Conservation (phyloP, 805 yeast genomes). For the Suhomyces vadensis region DNA sequence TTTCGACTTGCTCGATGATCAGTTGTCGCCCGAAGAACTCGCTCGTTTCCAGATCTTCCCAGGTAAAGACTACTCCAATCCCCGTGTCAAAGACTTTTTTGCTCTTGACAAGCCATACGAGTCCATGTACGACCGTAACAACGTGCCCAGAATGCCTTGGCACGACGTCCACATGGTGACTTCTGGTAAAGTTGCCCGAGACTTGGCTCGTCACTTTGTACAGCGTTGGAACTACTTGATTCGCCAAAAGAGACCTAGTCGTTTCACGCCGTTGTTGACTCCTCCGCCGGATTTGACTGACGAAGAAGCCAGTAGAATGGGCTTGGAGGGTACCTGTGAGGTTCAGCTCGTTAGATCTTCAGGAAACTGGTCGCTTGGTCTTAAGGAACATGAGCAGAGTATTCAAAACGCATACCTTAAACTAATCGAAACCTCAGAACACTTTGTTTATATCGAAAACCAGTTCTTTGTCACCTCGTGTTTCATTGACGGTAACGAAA, state of each 20-base stretch:
- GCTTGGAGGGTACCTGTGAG: constrained; percentile 84
- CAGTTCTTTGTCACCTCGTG: constrained; percentile 95
- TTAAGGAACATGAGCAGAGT: constrained; percentile 80
- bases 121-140: constrained; percentile 82
- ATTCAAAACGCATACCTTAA: constrained; percentile 92
- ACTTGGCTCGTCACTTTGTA: constrained; percentile 88
- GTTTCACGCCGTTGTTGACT: constrained; percentile 85
- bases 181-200: constrained; percentile 92
- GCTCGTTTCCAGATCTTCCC: constrained; percentile 72
- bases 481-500: constrained; percentile 75
- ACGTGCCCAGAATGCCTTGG: constrained; percentile 97
- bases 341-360: constrained; percentile 87
- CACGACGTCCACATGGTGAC: constrained; percentile 98
- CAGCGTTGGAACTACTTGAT: constrained; percentile 96
- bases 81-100: constrained; percentile 85
- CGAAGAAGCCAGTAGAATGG: constrained; percentile 63
- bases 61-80: constrained; percentile 97
- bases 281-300: constrained; percentile 89
- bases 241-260: constrained; percentile 91
- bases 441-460: constrained; percentile 91
- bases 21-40: constrained; percentile 40
- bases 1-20: constrained; percentile 34
- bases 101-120: constrained; percentile 84
- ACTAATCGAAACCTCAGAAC: constrained; percentile 87
- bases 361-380: constrained; percentile 90